Base-by-base conservation (phyloP, 2,329 filamentous ascomycete species). In the Diaporthe capsici region DNA sequence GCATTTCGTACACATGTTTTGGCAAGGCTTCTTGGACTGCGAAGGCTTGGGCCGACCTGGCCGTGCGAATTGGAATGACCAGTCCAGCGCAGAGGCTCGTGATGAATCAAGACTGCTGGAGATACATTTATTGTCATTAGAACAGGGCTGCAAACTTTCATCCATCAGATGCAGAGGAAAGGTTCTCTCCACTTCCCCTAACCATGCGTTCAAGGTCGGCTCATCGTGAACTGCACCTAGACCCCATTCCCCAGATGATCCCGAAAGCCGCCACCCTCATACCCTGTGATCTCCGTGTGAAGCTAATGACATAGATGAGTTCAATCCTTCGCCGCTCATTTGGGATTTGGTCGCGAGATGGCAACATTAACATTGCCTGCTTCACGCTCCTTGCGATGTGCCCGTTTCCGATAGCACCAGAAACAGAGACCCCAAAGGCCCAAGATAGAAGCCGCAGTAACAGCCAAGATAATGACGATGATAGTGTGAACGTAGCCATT, bases 321-420 rank as follows among this genome's bases (percentile, higher is more conserved):
- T 4, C 20, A 28, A 25, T 7, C 34, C 1, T n/a, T 0, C 34
- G 2, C 3, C 4, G 1, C 15, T 55, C 34, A 70, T 39, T 70
- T 70, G 1, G 13, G 65, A 3, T 55, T 70, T 1, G 47, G n/a
- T 8, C 65, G 65, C 34, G 65, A 39, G n/a, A 70, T 70, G 3
- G 17, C 12, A 25, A 70, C 22, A 4, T 49, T 53, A 9, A 70
- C 15, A 22, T 70, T 70, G 4, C 65, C 65, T 1, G 65, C 65
- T 22, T 70, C 65, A 3, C n/a, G 34, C 31, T 55, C 49, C 65
- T 70, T 70, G 1, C 65, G 49, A 28, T 70, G 49, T 4, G 65
- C 65, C 22, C 65, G n/a, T n/a, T 10, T 70, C 1, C 49, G 65
- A 25, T 70, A 70, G 12, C 37, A 61, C 12, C 13, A 42, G 22